These are phyloP conservation scores for Xylogone sp. DNA, from an alignment of 2,329 filamentous ascomycete genomes.

Conservation along the genomic window DNA sequence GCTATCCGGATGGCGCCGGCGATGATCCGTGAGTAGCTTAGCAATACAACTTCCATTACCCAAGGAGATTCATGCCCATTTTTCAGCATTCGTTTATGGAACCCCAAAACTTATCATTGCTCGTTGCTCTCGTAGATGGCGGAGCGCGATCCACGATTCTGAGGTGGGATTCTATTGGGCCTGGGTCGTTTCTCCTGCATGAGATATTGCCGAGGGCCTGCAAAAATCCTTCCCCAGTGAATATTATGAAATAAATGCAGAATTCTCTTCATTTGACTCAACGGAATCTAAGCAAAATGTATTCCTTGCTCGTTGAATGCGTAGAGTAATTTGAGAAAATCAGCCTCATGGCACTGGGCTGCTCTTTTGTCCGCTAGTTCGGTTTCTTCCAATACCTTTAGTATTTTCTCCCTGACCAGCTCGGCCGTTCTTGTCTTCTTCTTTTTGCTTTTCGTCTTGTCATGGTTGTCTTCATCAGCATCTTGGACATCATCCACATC, in stretches of 20 bases:
- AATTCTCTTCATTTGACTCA: background rate
- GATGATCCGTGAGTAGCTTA: too few relatives aligned
- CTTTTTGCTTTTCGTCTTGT: slow-evolving; percentile 64
- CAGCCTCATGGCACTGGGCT: slow-evolving; percentile 85
- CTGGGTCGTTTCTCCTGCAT: background rate
- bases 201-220: background rate
- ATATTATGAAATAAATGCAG: background rate
- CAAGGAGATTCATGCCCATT: background rate
- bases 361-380: slow-evolving; percentile 76
- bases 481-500: slow-evolving; percentile 37
- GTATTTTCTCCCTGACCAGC: slow-evolving; percentile 81
- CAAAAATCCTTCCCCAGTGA: background rate
- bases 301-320: slow-evolving; percentile 91
- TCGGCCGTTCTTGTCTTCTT: slow-evolving; percentile 77
- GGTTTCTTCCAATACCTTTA: slow-evolving; percentile 79
- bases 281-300: slow-evolving; percentile 58
- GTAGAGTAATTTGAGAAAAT: slow-evolving; percentile 76
- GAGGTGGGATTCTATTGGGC: background rate
- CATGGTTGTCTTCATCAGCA: slow-evolving; percentile 49
- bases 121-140: background rate
- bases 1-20: too few relatives aligned
- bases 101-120: background rate
- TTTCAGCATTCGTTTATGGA: background rate
- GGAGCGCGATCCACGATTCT: background rate
- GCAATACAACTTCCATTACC: background rate